Conservation (phyloP, 257 asterid species). For the Cinchona pubescens region DNA sequence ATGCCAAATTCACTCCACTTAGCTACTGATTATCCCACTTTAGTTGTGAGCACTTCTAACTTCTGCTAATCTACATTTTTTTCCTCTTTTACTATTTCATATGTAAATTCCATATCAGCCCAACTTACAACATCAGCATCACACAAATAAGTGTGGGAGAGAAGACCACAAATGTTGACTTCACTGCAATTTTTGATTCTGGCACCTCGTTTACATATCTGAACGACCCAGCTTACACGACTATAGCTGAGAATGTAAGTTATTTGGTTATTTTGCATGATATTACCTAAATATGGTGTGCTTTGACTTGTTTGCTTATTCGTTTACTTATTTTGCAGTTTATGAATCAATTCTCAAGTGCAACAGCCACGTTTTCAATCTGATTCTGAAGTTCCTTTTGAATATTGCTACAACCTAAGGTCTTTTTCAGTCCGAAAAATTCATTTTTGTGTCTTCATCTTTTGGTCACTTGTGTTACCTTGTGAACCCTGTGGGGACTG, state of each 20-base stretch:
- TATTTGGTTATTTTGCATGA: neutral
- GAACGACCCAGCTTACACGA: conserved; percentile 74
- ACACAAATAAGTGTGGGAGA: conserved; percentile 62
- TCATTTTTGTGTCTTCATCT: neutral
- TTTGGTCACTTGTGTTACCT: neutral
- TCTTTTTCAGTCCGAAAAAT: conserved; percentile 23
- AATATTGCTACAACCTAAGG: conserved; percentile 75
- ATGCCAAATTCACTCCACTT: neutral
- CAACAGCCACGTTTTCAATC: conserved; percentile 57
- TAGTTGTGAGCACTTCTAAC: neutral
- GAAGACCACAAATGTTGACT: conserved; percentile 47
- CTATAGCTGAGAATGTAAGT: conserved; percentile 61
- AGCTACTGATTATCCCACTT: neutral
- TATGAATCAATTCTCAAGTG: conserved; percentile 46
- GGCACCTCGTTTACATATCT: conserved; percentile 93
- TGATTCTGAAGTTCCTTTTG: conserved; percentile 46
- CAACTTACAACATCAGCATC: conserved; percentile 68
- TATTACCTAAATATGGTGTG: neutral
- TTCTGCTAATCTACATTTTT: neutral
- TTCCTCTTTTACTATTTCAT: neutral
- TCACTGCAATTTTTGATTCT: conserved; percentile 76
- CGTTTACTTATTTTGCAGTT: conserved; percentile 47
- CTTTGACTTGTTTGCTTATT: neutral
- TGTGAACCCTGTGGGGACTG: conserved; percentile 4
- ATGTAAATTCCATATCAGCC: conserved; percentile 43